Base-by-base conservation (phyloP, 2,329 filamentous ascomycete species). In the Pseudohalonectria lignicola region DNA sequence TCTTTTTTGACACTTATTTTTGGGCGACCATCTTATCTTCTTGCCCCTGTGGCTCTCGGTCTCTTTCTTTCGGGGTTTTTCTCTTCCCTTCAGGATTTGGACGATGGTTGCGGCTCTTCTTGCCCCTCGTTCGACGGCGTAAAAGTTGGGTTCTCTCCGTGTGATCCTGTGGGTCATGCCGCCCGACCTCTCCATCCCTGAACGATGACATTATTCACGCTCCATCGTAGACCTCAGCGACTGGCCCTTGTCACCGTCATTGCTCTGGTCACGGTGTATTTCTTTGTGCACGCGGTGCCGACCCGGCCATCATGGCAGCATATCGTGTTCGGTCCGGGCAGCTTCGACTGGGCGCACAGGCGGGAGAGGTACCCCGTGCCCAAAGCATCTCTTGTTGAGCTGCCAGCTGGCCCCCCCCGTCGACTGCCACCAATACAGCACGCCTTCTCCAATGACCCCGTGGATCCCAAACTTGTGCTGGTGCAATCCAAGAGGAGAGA, bases 381-480 rank as follows among this genome's bases (percentile, higher is more conserved):
- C 5, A 39, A 43, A n/a, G 39, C 43, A 0, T 37, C 31, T 15
- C 46, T 51, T 32, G 42, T 38, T 32, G 42, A 29, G 9, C 53
- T 56, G 13, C 66, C 66, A 1, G 41, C 48, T 13, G 64, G 59
- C 23, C 39, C 43, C 2, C 56, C 59, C 2, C 46, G 40, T 15
- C 37, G 44, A 21, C 45, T 57, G 5, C 55, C 60, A 12, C 47
- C 42, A 67, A 79, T 66, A 58, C 76, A 46, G 60, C 46, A 56
- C 41, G 40, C 48, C 13, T 58, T 58, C 43, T 41, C 49, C 44
- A 23, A 42, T 21, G 41, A 43, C 2, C 35, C 45, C 6, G 60
- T 33, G 49, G 61, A 39, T 58, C 61, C 34, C 64, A 67, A 50
- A 59, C 63, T 55, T 41, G 53, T 60, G 37, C 42, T 49, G 29